Evolutionary conservation across 345 rosid species (phyloP), one percentile per base, ranked within the genome.

Genomic region (Eucalyptus pauciflora): DNA sequence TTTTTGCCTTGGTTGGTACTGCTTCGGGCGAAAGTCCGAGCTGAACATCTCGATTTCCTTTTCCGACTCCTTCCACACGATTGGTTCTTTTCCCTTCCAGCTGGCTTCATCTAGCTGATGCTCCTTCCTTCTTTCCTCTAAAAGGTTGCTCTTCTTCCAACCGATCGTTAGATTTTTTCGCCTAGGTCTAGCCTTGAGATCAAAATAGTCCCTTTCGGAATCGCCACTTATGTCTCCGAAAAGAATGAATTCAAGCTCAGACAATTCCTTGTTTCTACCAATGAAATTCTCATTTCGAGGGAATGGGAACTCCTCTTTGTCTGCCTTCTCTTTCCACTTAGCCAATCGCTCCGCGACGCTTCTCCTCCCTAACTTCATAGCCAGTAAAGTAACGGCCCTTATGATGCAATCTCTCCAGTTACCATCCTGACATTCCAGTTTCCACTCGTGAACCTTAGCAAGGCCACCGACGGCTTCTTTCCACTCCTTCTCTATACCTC

Each of bases 401-500:
- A 95, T 90, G 58, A 97, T 94, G 93, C 99, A 96, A 37, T 96
- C 98, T 93, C 99, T 96, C 99, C 98, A 97, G 86, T 94, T 94
- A 80, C 99, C 99, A 31, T 96, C 96, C 83, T 91, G 96, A 91
- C 99, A 98, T 92, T 97, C 98, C 52, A 97, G 95, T 91, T 97
- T 97, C 97, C 98, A 95, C 37, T 98, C 99, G 92, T 95, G 97
- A 88, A 93, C 95, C 8, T 96, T 93, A 14, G 94, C 92, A 43
- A 98, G 92, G 88, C 97, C 93, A 49, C 92, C 93, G 52, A 98
- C 94, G 3, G 99, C 99, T 89, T 96, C 99, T 91, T 90, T 98
- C 99, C 99, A 98, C 86, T 98, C 99, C 90, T 93, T 95, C 93
- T 98, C 99, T 87, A 96, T 87, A 33, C 99, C 99, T 46, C 98